A percentile compares a stretch with the other conserved stretches of the same genome.
Conservation (phyloP, 805 yeast genomes). For the Ogataea chonburiensis region DNA sequence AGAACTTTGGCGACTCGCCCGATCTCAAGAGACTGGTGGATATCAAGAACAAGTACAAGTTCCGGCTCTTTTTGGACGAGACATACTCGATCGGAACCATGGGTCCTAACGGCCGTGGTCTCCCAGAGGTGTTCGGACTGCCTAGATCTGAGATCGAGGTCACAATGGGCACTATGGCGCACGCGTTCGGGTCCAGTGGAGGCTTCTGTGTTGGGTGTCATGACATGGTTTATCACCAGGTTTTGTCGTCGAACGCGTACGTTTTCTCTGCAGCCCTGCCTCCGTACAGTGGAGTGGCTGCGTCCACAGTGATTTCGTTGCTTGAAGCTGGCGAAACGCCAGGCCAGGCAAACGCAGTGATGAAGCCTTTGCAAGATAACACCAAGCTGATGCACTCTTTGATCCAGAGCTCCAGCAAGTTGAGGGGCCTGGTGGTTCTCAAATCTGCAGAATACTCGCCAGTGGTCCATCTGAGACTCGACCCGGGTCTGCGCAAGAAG, state of each 20-base stretch:
- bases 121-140: constrained; percentile 69
- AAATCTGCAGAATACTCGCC: constrained; percentile 64
- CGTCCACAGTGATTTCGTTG: constrained; percentile 46
- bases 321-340: constrained; percentile 38
- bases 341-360: constrained; percentile 38
- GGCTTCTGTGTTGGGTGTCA: constrained; percentile 88
- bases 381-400: constrained; percentile 38
- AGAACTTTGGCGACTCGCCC: constrained; percentile 76
- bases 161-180: constrained; percentile 84
- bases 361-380: constrained; percentile 42
- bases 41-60: constrained; percentile 79
- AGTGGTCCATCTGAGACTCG: constrained; percentile 62
- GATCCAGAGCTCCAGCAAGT: constrained; percentile 39
- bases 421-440: constrained; percentile 45
- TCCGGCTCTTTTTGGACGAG: constrained; percentile 86
- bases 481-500: constrained; percentile 42
- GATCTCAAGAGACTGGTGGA: constrained; percentile 65
- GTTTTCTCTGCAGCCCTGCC: constrained; percentile 95
- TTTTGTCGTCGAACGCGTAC: constrained; percentile 85
- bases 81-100: constrained; percentile 80
- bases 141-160: constrained; percentile 75
- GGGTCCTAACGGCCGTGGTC: constrained; percentile 83
- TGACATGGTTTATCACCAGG: constrained; percentile 87
- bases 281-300: constrained; percentile 77
- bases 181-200: constrained; percentile 80